Percentiles rank a stretch among this genome's conserved stretches.
These are phyloP conservation scores for Colletotrichum sidae DNA, from an alignment of 2,329 filamentous ascomycete species.

Conservation along the genomic window DNA sequence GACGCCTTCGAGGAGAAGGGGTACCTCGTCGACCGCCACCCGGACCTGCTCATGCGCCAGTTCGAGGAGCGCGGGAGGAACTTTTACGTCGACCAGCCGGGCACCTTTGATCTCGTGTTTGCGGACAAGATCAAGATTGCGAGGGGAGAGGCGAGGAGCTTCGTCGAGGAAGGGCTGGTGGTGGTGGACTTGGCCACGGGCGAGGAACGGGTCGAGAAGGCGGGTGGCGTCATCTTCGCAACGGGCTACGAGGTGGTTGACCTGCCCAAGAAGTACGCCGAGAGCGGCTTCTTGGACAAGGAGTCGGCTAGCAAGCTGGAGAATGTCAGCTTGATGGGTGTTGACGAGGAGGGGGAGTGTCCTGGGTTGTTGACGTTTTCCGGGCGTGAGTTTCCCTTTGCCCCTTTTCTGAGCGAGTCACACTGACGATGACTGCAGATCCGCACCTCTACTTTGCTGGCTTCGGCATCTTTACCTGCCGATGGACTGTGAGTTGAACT, in stretches of 20 bases:
- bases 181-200: constrained; percentile 43
- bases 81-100: constrained; percentile 53
- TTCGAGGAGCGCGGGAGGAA: constrained; percentile 13
- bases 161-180: constrained; percentile 42
- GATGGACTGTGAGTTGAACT: constrained; percentile 10
- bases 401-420: background rate
- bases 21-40: constrained; percentile 44
- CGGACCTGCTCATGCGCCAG: constrained; percentile 2
- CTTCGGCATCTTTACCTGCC: background rate
- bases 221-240: constrained; percentile 56
- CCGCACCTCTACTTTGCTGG: constrained; percentile 31
- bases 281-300: constrained; percentile 23
- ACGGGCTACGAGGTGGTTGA: constrained; percentile 56
- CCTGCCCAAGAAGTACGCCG: constrained; percentile 42
- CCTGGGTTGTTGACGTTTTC: constrained; percentile 16
- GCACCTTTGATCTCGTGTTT: constrained; percentile 48
- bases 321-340: constrained; percentile 8
- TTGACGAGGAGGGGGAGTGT: constrained; percentile 29
- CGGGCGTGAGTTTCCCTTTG: constrained; percentile 17
- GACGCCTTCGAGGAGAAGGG: constrained; percentile 58
- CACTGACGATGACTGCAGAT: constrained; percentile 8
- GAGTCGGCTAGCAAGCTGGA: constrained; percentile 21
- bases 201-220: constrained; percentile 42
- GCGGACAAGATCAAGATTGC: constrained; percentile 54
- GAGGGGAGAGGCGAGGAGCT: constrained; percentile 42